Evolutionary conservation across 768 basidiomycete genomes (phyloP), one percentile per base, ranked within the genome.

Genomic region (Tylopilus plumbeoviolaceoides): DNA sequence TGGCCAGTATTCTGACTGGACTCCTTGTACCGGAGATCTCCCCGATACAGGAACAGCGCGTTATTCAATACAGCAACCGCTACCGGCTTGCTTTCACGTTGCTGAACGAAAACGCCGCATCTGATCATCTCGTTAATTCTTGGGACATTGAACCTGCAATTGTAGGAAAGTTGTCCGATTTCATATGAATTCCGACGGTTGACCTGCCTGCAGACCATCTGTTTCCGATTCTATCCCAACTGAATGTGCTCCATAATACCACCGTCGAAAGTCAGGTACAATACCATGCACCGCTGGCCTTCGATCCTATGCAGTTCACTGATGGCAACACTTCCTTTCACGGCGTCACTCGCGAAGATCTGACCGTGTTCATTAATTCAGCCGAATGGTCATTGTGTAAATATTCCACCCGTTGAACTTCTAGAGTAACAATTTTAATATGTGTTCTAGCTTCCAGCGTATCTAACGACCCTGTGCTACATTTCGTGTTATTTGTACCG

Each of bases 201-300:
- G 54, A 57, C 53, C 48, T 28, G 48, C 48, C 23, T 47, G 14
- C 62, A 98, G 95, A 73, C 27, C 81, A 89, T 65, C 70, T 98
- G 23, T 67, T 73, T 9, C 91, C 93, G 0, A 73, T 88, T 9
- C 67, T 91, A 10, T 65, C 75, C 14, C 72, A 78, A 30, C 73
- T 98, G 5, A 72, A 73, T 3, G 67, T 75, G 15, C 70, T 98
- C 17, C 91, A 98, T 74, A 92, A 95, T 63, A 91, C 94, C 65
- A 94, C 89, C 2, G 78, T 98, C 41, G 94, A 98, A 73, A 95
- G 92, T 54, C 95, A 98, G 72, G 81, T 97, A 1, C 91, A 95
- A 61, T 92, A 84, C 63, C 86, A 95, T 61, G 91, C 92, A 6
- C 95, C 94, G 0, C 72, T 98, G 42, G 86, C 91, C 1, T 91